Percentiles rank a stretch among this genome's conserved stretches.
Conservation (phyloP, 1,284 basidiomycete genomes). For the Rhodotorula sp. region DNA sequence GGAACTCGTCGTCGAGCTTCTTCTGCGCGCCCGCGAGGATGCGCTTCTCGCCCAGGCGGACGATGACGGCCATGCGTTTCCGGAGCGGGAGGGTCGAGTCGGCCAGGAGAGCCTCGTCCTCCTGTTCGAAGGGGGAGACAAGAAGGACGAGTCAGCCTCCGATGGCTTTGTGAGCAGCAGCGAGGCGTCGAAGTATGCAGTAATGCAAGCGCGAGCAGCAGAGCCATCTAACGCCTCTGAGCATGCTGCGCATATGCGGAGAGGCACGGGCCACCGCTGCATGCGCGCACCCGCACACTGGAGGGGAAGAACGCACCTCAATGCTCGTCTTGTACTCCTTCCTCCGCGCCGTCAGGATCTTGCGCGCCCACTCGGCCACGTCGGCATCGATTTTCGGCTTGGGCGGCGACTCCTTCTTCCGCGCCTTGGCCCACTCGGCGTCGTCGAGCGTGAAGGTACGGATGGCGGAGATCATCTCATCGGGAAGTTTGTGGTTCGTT, state of each 20-base stretch:
- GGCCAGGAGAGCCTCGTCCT: conserved; percentile 59
- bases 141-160: neutral
- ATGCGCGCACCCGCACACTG: neutral
- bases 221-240: neutral
- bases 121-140: conserved; percentile 49
- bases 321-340: conserved; percentile 62
- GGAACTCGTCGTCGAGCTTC: conserved; percentile 21
- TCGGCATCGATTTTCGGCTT: conserved; percentile 64
- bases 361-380: conserved; percentile 47
- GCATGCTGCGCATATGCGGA: neutral
- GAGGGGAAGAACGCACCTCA: conserved; percentile 52
- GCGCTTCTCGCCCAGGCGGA: conserved; percentile 77
- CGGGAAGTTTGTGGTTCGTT: conserved; percentile 62
- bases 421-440: conserved; percentile 66
- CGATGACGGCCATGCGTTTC: conserved; percentile 66
- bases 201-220: neutral
- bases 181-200: neutral
- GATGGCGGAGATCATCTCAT: conserved; percentile 68
- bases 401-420: conserved; percentile 73
- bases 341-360: conserved; percentile 60
- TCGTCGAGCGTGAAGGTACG: conserved; percentile 65
- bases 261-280: neutral
- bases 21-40: conserved; percentile 56
- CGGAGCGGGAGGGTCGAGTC: conserved; percentile 51
- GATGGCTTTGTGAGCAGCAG: neutral